Evolutionary conservation across 257 asterid genomes (phyloP), one percentile per base, ranked within the genome.

Genomic region (Gentiana macrophylla): DNA sequence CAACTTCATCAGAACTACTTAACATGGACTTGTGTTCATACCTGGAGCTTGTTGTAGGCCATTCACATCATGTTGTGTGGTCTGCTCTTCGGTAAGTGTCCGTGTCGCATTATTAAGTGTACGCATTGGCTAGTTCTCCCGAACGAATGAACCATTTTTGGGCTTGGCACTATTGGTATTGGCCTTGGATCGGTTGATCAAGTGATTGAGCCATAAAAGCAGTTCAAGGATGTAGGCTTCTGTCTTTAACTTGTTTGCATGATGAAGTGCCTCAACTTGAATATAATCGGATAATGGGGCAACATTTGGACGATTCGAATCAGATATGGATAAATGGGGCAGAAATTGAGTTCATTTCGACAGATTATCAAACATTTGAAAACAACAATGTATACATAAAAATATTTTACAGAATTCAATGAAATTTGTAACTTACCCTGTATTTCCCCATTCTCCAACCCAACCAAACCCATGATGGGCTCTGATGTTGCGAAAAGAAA

Each of bases 391-490:
- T 15, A 15, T 15, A 15, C 24, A 15, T 15, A 15, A 15, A 15
- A 15, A 15, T 15, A 15, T 15, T 15, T 15, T 15, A 15, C 24
- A 43, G 43, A 12, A 15, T 35, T 50, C 50, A 11, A 49, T 24
- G 12, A 62, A 60, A 35, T 48, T 52, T 9, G 38, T 36, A 36
- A 71, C 95, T 83, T 65, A 86, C 94, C 90, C 88, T 4, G 81
- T 67, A 75, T 62, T 77, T 52, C 69, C 95, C 95, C 95, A 86
- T 72, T 86, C 95, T 67, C 95, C 95, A 47, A 86, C 95, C 95
- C 95, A 86, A 50, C 95, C 95, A 58, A 83, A 86, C 59, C 95
- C 95, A 55, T 86, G 86, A 73, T 86, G 84, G 53, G 86, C 95
- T 65, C 95, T 86, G 24, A 15, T 15, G 78, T 62, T 54, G 33